A percentile compares a stretch with the other conserved stretches of the same genome.
These are phyloP conservation scores for Papiliotrema laurentii DNA, from an alignment of 1,284 basidiomycete species.

Conservation along the genomic window DNA sequence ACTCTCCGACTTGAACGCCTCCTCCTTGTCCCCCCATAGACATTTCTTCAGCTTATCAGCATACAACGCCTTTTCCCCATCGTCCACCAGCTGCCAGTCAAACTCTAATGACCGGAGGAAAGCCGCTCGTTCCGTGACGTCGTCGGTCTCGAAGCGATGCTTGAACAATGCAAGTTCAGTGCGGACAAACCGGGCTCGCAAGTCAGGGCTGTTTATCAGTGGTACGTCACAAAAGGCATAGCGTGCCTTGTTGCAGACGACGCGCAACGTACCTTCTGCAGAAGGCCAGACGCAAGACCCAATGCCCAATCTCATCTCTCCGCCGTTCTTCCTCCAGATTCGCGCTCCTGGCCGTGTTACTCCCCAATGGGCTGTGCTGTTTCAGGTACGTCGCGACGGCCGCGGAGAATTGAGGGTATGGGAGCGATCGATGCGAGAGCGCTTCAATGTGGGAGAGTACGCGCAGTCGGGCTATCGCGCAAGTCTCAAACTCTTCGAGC, in stretches of 20 bases:
- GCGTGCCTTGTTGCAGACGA: not conserved
- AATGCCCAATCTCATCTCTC: slow-evolving; percentile 89
- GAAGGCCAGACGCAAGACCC: slow-evolving; percentile 90
- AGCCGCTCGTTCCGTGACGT: slow-evolving; percentile 57
- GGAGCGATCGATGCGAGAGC: slow-evolving; percentile 50
- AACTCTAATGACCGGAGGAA: slow-evolving; percentile 77
- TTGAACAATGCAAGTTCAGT: slow-evolving; percentile 83
- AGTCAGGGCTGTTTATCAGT: slow-evolving; percentile 66
- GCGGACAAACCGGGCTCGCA: slow-evolving; percentile 82
- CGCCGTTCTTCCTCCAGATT: slow-evolving; percentile 64
- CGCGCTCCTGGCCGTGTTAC: slow-evolving; percentile 55
- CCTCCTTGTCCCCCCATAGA: slow-evolving; percentile 34
- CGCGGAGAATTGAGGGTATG: slow-evolving; percentile 30
- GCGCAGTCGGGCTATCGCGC: slow-evolving; percentile 76
- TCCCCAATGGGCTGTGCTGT: slow-evolving; percentile 55
- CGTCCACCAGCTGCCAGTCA: slow-evolving; percentile 67
- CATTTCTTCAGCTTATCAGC: slow-evolving; percentile 27
- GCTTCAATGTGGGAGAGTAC: slow-evolving; percentile 95
- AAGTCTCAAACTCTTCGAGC: slow-evolving; percentile 92
- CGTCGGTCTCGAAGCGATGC: slow-evolving; percentile 73
- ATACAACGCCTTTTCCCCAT: slow-evolving; percentile 55
- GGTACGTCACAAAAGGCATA: not conserved
- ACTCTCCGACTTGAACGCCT: slow-evolving; percentile 52
- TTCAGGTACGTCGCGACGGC: slow-evolving; percentile 39
- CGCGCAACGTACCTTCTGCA: slow-evolving; percentile 85